These are phyloP conservation scores for Silene uniflora DNA, from an alignment of 148 eudicot species.

Conservation along the genomic window DNA sequence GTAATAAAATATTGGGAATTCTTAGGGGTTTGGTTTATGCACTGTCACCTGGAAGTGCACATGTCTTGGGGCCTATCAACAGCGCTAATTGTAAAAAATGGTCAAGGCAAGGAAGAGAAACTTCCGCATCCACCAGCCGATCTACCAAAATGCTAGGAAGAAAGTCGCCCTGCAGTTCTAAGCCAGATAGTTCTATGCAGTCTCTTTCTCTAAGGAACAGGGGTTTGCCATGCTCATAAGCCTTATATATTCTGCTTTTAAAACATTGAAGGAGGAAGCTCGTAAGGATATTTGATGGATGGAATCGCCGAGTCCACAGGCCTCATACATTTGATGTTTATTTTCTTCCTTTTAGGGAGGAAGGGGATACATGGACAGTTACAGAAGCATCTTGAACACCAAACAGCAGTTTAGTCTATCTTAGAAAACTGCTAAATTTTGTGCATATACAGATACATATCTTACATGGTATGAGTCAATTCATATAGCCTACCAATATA, in stretches of 20 bases:
- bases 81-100: conserved; percentile 59
- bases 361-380: not conserved
- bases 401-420: conserved; percentile 7
- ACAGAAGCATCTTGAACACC: not conserved
- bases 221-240: conserved; percentile 2
- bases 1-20: conserved; percentile 11
- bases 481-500: not conserved
- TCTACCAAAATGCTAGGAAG: conserved; percentile 45
- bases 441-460: not conserved
- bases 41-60: conserved; percentile 65
- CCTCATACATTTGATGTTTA: not conserved
- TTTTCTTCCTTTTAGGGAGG: not conserved
- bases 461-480: not conserved
- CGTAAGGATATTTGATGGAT: not conserved
- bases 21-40: conserved; percentile 63
- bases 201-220: not conserved
- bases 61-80: conserved; percentile 55
- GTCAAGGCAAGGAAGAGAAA: conserved; percentile 42
- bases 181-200: conserved; percentile 7
- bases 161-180: conserved; percentile 1
- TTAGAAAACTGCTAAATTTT: not conserved
- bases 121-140: conserved; percentile 58
- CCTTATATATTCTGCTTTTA: conserved; percentile 13
- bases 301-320: not conserved
- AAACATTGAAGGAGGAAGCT: not conserved